Evolutionary conservation across 495 filamentous ascomycete species (phyloP).

Genomic region (Terfezia claveryi): DNA sequence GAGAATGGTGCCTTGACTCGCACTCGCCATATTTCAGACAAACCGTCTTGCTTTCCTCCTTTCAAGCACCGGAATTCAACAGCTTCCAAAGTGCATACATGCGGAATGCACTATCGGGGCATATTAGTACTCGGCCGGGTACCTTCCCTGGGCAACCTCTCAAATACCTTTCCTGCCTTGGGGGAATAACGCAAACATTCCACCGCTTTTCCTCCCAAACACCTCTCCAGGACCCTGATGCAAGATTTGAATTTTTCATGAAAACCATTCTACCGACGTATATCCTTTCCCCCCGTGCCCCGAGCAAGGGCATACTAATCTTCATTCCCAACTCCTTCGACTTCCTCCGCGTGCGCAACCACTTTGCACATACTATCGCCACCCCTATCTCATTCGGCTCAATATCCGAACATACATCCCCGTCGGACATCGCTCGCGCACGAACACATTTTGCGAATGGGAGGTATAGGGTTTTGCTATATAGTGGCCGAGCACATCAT

Average conservation of each 20-base stretch:
- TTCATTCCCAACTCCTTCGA: slow-evolving; percentile 87
- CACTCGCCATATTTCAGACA: slow-evolving; percentile 63
- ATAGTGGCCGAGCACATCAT: slow-evolving; percentile 85
- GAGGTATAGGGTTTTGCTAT: slow-evolving; percentile 60
- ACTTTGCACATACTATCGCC: slow-evolving; percentile 52
- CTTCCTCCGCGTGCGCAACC: slow-evolving; percentile 79
- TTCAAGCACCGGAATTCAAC: slow-evolving; percentile 76
- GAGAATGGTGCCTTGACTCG: slow-evolving; percentile 77
- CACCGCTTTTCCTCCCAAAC: slow-evolving; percentile 56
- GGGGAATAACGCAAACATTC: slow-evolving; percentile 33
- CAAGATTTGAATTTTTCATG: slow-evolving; percentile 80
- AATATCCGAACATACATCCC: slow-evolving; percentile 65
- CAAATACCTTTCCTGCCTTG: slow-evolving; percentile 35
- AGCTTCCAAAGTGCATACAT: slow-evolving; percentile 53
- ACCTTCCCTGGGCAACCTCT: slow-evolving; percentile 42
- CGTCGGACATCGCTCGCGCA: slow-evolving; percentile 55
- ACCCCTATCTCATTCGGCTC: slow-evolving; percentile 54
- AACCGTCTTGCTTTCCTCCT: slow-evolving; percentile 55
- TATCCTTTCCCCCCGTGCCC: slow-evolving; percentile 20
- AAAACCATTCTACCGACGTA: slow-evolving; percentile 46
- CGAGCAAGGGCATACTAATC: neutral
- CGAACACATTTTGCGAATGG: slow-evolving; percentile 71
- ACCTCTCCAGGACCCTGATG: slow-evolving; percentile 53
- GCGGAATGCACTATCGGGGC: slow-evolving; percentile 50
- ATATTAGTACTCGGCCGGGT: slow-evolving; percentile 46